Conservation (phyloP, 257 asterid species). For the Striga asiatica region DNA sequence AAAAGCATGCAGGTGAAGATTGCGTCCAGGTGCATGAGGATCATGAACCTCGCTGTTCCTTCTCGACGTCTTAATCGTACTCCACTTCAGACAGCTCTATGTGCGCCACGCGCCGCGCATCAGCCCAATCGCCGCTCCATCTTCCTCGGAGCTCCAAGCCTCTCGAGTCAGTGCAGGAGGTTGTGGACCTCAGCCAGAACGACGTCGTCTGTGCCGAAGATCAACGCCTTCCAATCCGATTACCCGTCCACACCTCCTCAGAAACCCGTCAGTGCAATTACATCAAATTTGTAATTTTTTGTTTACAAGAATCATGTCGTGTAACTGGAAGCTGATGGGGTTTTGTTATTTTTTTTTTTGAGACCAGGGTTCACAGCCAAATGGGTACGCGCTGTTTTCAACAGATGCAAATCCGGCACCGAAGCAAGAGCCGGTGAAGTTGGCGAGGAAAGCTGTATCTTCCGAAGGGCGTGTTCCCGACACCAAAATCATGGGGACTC, state of each 20-base stretch:
- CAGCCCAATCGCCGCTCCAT: slow-evolving; percentile 17
- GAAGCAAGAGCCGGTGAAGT: slow-evolving; percentile 25
- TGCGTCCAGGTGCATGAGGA: slow-evolving; percentile 37
- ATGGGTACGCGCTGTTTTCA: slow-evolving; percentile 56
- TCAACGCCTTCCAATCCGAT: slow-evolving; percentile 64
- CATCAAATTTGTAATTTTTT: neutral
- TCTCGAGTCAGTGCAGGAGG: slow-evolving; percentile 23
- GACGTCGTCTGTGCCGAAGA: slow-evolving; percentile 25
- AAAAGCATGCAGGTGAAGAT: slow-evolving; percentile 31
- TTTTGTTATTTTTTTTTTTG: no score
- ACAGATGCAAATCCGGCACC: slow-evolving; percentile 41
- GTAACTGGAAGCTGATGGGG: no score
- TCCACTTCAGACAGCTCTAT: slow-evolving; percentile 13
- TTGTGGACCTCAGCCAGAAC: slow-evolving; percentile 39
- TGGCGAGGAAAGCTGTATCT: slow-evolving; percentile 22
- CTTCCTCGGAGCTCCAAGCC: slow-evolving; percentile 30
- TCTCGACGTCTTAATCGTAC: slow-evolving; percentile 15
- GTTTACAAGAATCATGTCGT: no score
- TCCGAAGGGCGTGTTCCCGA: slow-evolving; percentile 38
- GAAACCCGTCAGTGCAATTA: slow-evolving; percentile 27
- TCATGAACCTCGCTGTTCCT: slow-evolving; percentile 22
- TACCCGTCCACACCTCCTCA: slow-evolving; percentile 42
- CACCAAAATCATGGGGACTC: slow-evolving; percentile 51
- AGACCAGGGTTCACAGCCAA: slow-evolving; percentile 30
- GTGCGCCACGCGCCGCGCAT: slow-evolving; percentile 11